Base-by-base conservation (phyloP, 352 stramenopile species). In the Phytophthora syringae region DNA sequence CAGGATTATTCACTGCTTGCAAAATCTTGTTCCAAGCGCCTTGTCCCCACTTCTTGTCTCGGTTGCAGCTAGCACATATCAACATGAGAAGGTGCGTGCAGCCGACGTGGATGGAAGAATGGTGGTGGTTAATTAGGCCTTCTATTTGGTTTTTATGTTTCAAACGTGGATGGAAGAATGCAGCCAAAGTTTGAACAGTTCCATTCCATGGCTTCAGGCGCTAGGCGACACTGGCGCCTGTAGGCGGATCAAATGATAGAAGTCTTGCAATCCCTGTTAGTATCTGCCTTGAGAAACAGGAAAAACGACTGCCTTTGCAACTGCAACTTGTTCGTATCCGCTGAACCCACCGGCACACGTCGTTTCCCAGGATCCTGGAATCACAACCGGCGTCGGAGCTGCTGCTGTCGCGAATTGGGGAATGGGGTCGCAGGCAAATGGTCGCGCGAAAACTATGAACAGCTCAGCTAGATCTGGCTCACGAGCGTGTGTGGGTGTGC, bases 401-500 rank as follows among this genome's bases (percentile, higher is more conserved):
- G 73, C n/a, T n/a, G n/a, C 70, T 3, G 60, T 79, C 36, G 65
- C 28, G 22, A 91, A 61, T 47, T 84, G 79, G 5, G 80, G 79
- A 18, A 90, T 78, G 0, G 75, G 68, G n/a, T 78, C 64, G 60
- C 83, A 93, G 15, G 72, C 66, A 56, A 92, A 93, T n/a, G 73
- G 79, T 15, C 76, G 69, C 5, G 89, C 95, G 3, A 86, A 92
- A 74, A 93, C 97, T 3, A 97, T 76, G 0, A 77, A 93, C 9
- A 97, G 68, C 37, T 77, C 61, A 5, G 67, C 42, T 20, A 94
- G 69, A 50, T 91, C 84, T 15, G 70, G 32, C 88, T 91, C n/a
- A 97, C 76, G 24, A 98, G 81, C 4, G 85, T 94, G 72, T 98
- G 90, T 2, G 92, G 92, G 44, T 98, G 98, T 98, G 67, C 84